Evolutionary conservation across 1,284 basidiomycete genomes (phyloP), one percentile per base, ranked within the genome.

Genomic region (Papiliotrema fonsecae): DNA sequence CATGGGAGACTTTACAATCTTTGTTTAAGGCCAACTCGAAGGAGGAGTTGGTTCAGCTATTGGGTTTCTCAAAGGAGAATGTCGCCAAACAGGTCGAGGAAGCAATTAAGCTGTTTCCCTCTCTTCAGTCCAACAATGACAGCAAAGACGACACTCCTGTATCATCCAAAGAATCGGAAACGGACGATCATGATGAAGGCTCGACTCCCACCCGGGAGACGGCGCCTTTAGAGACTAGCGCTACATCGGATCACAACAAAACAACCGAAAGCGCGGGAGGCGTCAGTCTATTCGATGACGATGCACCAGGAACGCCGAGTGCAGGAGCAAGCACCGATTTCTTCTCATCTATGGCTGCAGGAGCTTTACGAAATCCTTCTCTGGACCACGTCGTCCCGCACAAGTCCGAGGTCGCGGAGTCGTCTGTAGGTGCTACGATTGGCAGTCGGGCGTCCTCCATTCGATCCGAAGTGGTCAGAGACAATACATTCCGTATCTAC

Each of bases 21-120:
- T 76, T 98, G 27, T 97, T 97, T 81, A 82, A 83, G 56, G 84
- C 91, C 0, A 82, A 93, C 70, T 90, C 88, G 14, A 78, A 88
- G 50, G 88, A 94, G 31, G 91, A 97, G 71, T 79, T 98, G 11
- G 85, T 98, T 40, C 85, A 85, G 1, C 76, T 97, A 1, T 82
- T 98, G 21, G 94, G 94, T 0, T 97, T 96, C 72, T 92, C 88
- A 10, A 94, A 94, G 73, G 82, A 82, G 24, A 88, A 94, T 57
- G 82, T 96, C 14, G 84, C 84, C 2, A 75, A 77, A 2, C 85
- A 86, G 55, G 88, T 97, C 13, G 81, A 83, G 16, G 84, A 88
- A 56, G 89, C 91, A 3, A 81, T 94, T 43, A 81, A 85, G 42
- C 84, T 81, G 56, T 78, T 92, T 24, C 68, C 74, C 2, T 60